Percentiles rank a stretch among this genome's conserved stretches.
phyloP scores from a whole-genome alignment of 2,329 filamentous ascomycete genomes.

The Fusarium incarnatum region DNA sequence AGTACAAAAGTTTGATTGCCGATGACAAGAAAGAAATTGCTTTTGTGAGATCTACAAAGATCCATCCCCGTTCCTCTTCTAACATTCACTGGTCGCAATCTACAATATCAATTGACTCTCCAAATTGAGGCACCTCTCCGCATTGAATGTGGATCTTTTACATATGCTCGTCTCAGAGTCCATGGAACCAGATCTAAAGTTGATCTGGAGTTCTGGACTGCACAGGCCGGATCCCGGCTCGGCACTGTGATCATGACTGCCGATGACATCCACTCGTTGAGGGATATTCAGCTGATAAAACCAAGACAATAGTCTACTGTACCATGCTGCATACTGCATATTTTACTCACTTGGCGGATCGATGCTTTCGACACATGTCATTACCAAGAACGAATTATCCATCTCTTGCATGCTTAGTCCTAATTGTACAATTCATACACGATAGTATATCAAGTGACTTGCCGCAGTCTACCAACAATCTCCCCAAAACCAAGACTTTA shows the following conservation, averaged over 20 bases:
- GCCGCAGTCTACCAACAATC: slow-evolving; percentile 21
- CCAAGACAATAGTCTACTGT: not conserved
- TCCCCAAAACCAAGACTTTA: slow-evolving; percentile 7
- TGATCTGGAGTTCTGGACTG: slow-evolving; percentile 13
- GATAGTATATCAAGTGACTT: slow-evolving; percentile 14
- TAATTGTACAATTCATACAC: slow-evolving; percentile 12
- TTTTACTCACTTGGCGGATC: slow-evolving; percentile 7
- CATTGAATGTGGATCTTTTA: slow-evolving; percentile 20
- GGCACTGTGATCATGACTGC: slow-evolving; percentile 19
- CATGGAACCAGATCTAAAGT: slow-evolving; percentile 7
- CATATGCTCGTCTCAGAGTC: slow-evolving; percentile 2
- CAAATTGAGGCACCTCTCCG: slow-evolving; percentile 12
- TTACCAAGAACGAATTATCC: slow-evolving; percentile 7
- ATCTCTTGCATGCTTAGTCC: slow-evolving; percentile 19
- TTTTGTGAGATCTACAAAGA: not conserved
- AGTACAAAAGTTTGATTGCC: not conserved
- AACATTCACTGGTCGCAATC: not conserved
- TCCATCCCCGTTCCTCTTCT: not conserved
- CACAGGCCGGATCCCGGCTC: slow-evolving; percentile 18
- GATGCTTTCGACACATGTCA: slow-evolving; percentile 5
- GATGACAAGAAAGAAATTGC: not conserved
- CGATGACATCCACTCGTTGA: not conserved
- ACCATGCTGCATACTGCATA: not conserved
- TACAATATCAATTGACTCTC: not conserved
- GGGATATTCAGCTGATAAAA: not conserved